A percentile compares a stretch with the other conserved stretches of the same genome.
phyloP scores from a whole-genome alignment of 768 basidiomycete species.

The Leccinum imitatum region DNA sequence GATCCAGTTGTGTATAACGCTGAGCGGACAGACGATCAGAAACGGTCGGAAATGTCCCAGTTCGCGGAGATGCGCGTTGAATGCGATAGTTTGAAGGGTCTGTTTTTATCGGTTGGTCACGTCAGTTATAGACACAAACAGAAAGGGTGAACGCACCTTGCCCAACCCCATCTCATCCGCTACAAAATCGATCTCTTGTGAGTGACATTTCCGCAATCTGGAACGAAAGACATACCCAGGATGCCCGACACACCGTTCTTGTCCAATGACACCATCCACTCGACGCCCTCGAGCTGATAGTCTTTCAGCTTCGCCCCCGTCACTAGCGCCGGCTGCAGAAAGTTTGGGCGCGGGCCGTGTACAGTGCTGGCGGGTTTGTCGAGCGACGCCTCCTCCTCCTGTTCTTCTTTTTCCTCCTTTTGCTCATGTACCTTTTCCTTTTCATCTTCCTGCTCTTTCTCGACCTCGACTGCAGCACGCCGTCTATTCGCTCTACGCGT shows the following conservation, averaged over 20 bases:
- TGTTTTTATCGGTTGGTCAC: conserved; percentile 29
- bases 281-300: conserved; percentile 91
- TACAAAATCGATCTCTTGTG: conserved; percentile 22
- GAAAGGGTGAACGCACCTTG: conserved; percentile 46
- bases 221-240: conserved; percentile 47
- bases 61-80: conserved; percentile 86
- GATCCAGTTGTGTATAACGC: conserved; percentile 90
- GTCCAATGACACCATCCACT: conserved; percentile 91
- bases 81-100: conserved; percentile 95
- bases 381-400: conserved; percentile 1
- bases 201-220: conserved; percentile 17
- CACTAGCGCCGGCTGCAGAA: conserved; percentile 70
- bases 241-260: conserved; percentile 85
- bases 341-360: conserved; percentile 38
- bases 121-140: not conserved
- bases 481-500: conserved; percentile 11
- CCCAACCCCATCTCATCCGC: conserved; percentile 97
- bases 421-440: not conserved
- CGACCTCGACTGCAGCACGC: conserved; percentile 10
- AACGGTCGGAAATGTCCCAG: conserved; percentile 69
- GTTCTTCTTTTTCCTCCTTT: no score
- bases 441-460: not conserved
- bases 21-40: conserved; percentile 89
- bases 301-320: conserved; percentile 85
- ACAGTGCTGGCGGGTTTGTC: conserved; percentile 16